phyloP scores from a whole-genome alignment of 2,329 filamentous ascomycete species.

The Ceratocystis eucalypticola region DNA sequence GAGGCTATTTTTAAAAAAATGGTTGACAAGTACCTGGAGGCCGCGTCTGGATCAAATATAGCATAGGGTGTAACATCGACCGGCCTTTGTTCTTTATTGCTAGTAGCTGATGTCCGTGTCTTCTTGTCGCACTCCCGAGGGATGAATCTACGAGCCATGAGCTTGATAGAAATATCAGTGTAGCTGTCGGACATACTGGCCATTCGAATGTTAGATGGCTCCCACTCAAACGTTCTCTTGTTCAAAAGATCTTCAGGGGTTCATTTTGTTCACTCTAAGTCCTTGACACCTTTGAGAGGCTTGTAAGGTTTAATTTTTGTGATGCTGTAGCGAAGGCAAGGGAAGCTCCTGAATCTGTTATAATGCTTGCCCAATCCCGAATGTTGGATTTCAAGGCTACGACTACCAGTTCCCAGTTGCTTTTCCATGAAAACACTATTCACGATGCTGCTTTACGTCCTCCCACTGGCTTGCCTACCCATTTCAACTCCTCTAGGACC shows the following conservation, averaged over 20 bases:
- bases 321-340: slow-evolving; percentile 48
- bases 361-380: too few relatives aligned
- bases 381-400: too few relatives aligned
- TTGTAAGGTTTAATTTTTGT: slow-evolving; percentile 46
- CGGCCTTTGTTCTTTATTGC: slow-evolving; percentile 32
- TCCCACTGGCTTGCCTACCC: too few relatives aligned
- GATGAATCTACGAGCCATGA: slow-evolving; percentile 42
- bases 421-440: too few relatives aligned
- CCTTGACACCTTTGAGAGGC: slow-evolving; percentile 40
- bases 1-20: slow-evolving; percentile 24
- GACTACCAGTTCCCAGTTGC: too few relatives aligned
- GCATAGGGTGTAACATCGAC: slow-evolving; percentile 43
- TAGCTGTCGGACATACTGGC: slow-evolving; percentile 43
- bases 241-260: slow-evolving; percentile 15
- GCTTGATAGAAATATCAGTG: slow-evolving; percentile 33
- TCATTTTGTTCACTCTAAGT: slow-evolving; percentile 42
- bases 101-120: slow-evolving; percentile 38
- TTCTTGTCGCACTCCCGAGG: slow-evolving; percentile 43
- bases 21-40: slow-evolving; percentile 39
- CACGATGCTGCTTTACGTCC: too few relatives aligned
- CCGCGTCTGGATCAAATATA: slow-evolving; percentile 37
- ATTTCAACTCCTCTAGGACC: too few relatives aligned
- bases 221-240: slow-evolving; percentile 45
- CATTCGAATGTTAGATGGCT: slow-evolving; percentile 35
- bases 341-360: slow-evolving; percentile 20